phyloP scores from a whole-genome alignment of 768 basidiomycete species.

The Hygrophoropsis aurantiaca region DNA sequence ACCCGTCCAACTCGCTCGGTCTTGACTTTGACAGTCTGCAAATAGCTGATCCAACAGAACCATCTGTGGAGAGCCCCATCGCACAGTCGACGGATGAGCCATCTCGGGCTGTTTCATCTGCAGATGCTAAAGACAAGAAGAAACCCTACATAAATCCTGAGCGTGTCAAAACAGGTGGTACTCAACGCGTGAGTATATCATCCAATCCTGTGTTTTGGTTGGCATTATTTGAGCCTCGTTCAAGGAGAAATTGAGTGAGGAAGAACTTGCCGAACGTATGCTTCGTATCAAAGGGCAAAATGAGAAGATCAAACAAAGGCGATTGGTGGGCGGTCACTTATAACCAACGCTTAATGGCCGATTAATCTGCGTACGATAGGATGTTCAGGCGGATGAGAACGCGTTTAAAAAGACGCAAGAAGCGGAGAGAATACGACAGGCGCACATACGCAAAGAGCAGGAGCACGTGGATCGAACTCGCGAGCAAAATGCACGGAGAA shows the following conservation, averaged over 20 bases:
- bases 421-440: constrained; percentile 56
- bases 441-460: constrained; percentile 63
- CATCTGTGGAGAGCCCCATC: constrained; percentile 11
- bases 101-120: constrained; percentile 4
- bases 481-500: constrained; percentile 76
- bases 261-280: constrained; percentile 70
- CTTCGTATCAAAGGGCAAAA: constrained; percentile 69
- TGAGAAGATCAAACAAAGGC: constrained; percentile 72
- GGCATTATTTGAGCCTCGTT: constrained; percentile 2
- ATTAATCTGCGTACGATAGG: constrained; percentile 38
- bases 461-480: constrained; percentile 67
- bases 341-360: constrained; percentile 1
- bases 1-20: constrained; percentile 63
- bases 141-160: constrained; percentile 80
- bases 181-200: constrained; percentile 54
- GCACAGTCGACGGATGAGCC: constrained; percentile 7
- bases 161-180: constrained; percentile 80
- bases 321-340: constrained; percentile 43
- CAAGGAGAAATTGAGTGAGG: constrained; percentile 69
- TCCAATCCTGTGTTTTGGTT: background rate
- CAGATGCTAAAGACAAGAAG: constrained; percentile 48
- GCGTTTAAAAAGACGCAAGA: constrained; percentile 74
- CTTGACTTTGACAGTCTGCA: constrained; percentile 61
- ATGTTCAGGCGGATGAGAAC: constrained; percentile 79
- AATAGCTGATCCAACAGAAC: constrained; percentile 29